Evolutionary conservation across 352 stramenopile genomes (phyloP).

Genomic region (Pythium vanterpoolii): DNA sequence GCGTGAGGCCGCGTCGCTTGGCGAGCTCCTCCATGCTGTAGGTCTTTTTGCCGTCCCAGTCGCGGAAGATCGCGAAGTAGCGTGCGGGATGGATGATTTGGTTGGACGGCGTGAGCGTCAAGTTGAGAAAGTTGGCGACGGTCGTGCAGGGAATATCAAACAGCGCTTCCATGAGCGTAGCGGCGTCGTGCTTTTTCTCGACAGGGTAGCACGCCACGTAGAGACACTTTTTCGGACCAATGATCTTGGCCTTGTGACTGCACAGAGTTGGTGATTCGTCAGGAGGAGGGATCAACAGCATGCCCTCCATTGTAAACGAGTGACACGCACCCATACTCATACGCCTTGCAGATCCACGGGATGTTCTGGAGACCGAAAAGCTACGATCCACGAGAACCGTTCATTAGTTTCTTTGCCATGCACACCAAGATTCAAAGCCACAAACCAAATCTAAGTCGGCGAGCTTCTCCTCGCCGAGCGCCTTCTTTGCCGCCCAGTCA

Average conservation of each 20-base stretch:
- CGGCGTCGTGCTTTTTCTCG: constrained; percentile 74
- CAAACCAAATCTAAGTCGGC: constrained; percentile 60
- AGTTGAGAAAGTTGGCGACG: constrained; percentile 91
- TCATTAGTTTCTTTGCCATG: not conserved
- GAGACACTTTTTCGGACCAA: constrained; percentile 88
- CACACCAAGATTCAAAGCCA: constrained; percentile 24
- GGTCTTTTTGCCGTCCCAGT: constrained; percentile 89
- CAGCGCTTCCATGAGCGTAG: constrained; percentile 79
- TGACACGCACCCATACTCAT: constrained; percentile 71
- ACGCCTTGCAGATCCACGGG: constrained; percentile 92
- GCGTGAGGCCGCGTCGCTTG: constrained; percentile 81
- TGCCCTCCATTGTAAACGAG: too few species aligned
- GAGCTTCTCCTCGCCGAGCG: constrained; percentile 63
- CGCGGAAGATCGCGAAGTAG: constrained; percentile 92
- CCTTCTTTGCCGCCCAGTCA: constrained; percentile 90
- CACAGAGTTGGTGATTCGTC: not conserved
- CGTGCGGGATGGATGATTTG: constrained; percentile 92
- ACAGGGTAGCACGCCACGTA: constrained; percentile 91
- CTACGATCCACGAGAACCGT: constrained; percentile 21
- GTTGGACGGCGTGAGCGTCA: constrained; percentile 92
- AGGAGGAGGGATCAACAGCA: not conserved
- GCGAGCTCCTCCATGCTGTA: constrained; percentile 85
- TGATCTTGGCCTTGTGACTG: constrained; percentile 87
- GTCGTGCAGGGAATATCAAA: constrained; percentile 91
- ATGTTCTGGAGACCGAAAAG: constrained; percentile 94